phyloP scores from a whole-genome alignment of 1,284 basidiomycete species.

The Vanrija sp. region DNA sequence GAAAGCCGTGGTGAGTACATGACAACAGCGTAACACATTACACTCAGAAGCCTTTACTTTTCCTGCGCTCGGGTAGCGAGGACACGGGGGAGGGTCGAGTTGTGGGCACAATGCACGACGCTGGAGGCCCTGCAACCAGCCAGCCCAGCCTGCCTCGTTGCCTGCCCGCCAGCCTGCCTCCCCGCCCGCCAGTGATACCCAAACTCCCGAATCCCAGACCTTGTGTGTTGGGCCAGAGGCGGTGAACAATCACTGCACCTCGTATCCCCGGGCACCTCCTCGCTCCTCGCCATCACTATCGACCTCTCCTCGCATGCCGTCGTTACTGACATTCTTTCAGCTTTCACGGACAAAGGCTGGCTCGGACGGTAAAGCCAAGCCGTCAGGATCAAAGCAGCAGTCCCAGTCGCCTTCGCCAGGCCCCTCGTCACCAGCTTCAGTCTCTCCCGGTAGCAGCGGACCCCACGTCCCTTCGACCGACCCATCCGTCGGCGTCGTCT shows the following conservation, averaged over 20 bases:
- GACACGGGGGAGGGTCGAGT: no score
- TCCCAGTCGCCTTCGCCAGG: slow-evolving; percentile 29
- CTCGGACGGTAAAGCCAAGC: slow-evolving; percentile 43
- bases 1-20: slow-evolving; percentile 68
- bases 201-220: no score
- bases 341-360: slow-evolving; percentile 42
- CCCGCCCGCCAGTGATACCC: no score
- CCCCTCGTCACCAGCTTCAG: slow-evolving; percentile 26
- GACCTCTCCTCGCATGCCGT: not conserved
- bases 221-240: no score
- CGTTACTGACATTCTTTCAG: slow-evolving; percentile 12
- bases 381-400: slow-evolving; percentile 50
- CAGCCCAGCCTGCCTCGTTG: no score
- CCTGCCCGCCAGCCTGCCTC: no score
- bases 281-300: not conserved
- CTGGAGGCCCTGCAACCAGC: no score
- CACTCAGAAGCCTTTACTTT: not conserved
- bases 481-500: slow-evolving; percentile 28
- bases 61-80: no score
- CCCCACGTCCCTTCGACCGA: slow-evolving; percentile 22
- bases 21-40: not conserved
- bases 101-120: no score
- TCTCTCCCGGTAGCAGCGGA: not conserved
- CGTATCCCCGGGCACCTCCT: no score
- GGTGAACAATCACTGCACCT: no score